phyloP scores from a whole-genome alignment of 345 rosid species.

The Microthlaspi erraticum region DNA sequence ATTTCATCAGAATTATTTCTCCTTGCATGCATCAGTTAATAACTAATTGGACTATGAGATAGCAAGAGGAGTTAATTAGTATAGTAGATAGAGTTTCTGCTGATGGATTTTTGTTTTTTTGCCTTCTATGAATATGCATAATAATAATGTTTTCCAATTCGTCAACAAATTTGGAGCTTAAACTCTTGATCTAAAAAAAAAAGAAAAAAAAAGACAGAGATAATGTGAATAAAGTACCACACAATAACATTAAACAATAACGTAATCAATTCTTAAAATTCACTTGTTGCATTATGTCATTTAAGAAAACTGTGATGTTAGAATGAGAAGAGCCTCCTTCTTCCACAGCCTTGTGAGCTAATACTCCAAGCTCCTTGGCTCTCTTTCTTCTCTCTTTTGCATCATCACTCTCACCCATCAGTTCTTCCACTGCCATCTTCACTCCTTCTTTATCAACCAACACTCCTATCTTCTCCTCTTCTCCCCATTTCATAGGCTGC shows the following conservation, averaged over 20 bases:
- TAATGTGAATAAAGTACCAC: no score
- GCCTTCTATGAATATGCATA: no score
- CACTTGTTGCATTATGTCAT: slow-evolving; percentile 19
- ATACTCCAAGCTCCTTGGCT: slow-evolving; percentile 44
- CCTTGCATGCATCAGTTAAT: no score
- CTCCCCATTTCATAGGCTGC: slow-evolving; percentile 30
- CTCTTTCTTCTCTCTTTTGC: slow-evolving; percentile 42
- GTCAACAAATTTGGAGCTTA: no score
- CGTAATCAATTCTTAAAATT: neutral
- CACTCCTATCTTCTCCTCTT: slow-evolving; percentile 45
- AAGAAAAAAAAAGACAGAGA: no score
- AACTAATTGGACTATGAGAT: no score
- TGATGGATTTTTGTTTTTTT: no score
- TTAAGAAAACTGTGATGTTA: slow-evolving; percentile 16
- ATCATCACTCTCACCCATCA: slow-evolving; percentile 45
- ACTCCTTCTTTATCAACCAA: slow-evolving; percentile 38
- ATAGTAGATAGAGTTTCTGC: no score
- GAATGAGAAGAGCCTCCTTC: slow-evolving; percentile 50
- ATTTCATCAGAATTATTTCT: no score
- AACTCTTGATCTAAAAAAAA: no score
- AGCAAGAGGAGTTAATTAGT: no score
- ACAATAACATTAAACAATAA: neutral
- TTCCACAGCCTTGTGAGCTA: slow-evolving; percentile 45
- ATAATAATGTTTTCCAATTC: no score
- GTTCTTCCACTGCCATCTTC: slow-evolving; percentile 31